Base-by-base conservation (phyloP, 2,329 filamentous ascomycete species). In the Drechslerella coelobrocha region DNA sequence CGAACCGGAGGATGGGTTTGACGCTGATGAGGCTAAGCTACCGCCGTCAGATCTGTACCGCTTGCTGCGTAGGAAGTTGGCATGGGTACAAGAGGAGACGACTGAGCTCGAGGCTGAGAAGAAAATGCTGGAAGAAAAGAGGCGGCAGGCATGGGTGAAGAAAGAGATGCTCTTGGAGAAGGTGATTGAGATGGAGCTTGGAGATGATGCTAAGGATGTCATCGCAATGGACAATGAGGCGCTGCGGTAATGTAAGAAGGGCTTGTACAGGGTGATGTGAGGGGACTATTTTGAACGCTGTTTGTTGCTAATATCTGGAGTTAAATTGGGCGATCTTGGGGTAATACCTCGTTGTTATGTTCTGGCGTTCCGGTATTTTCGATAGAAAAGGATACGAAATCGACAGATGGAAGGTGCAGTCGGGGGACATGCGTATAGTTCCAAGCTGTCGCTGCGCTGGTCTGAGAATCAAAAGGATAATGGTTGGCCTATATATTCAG, bases 111-210 rank as follows among this genome's bases (percentile, higher is more conserved):
- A 84, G 74, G 81, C 81, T 60, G 87, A 92, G 77, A 86, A 87
- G 74, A 86, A 87, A 73, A 80, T 81, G 45, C 84, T 89, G 78
- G 89, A 93, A 78, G 84, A 85, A 34, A 76, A 83, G 10, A 87
- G 89, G 78, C 85, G 85, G 77, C 83, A 86, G 72, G 89, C 91
- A 77, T 94, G 90, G 90, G 81, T 86, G 12, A 86, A 90, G 79
- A 93, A 93, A 79, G 90, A 94, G 79, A 83, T 90, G 27, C 79
- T 93, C 17, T 79, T 94, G n/a, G 85, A 90, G 63, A 90, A 91
- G 76, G 83, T 89, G 29, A 83, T 91, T 74, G 90, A 93, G 77
- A 82, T 85, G 31, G 86, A 88, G 77, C 87, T 88, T 80, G 85
- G 87, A 74, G 81, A 83, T 62, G 81, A 86, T 56, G 83, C 85